Percentiles rank a stretch among this genome's conserved stretches.
Conservation (phyloP, 2,329 filamentous ascomycete species). For the Leptodontidium sp. region DNA sequence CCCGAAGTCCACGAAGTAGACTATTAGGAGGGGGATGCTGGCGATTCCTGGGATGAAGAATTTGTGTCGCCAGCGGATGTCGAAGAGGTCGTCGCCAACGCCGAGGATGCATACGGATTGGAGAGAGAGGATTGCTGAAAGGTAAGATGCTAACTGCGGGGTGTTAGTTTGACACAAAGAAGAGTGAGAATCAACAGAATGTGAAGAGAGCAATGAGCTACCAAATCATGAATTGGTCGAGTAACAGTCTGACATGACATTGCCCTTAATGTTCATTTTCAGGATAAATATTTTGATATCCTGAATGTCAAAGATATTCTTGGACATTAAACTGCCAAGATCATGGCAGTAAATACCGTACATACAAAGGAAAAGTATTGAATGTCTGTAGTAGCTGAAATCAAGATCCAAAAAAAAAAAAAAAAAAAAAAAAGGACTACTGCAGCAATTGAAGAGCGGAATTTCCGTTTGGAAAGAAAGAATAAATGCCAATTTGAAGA, state of each 20-base stretch:
- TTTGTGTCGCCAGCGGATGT: conserved; percentile 98
- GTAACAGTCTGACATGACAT: too few relatives aligned
- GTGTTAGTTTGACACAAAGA: conserved; percentile 15
- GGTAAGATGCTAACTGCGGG: conserved; percentile 84
- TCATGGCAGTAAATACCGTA: too few relatives aligned
- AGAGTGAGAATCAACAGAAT: not conserved
- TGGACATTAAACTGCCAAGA: too few relatives aligned
- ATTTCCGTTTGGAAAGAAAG: too few relatives aligned
- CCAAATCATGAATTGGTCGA: not conserved
- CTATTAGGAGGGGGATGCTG: conserved; percentile 89
- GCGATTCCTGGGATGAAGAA: conserved; percentile 96
- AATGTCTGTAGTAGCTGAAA: not conserved
- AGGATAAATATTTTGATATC: too few relatives aligned
- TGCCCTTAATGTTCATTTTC: too few relatives aligned
- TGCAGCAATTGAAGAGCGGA: not conserved
- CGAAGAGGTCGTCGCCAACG: conserved; percentile 94
- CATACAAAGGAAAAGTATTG: too few relatives aligned
- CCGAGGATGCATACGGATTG: conserved; percentile 91
- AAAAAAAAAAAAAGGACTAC: not conserved
- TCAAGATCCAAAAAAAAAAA: not conserved
- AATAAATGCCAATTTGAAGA: not conserved
- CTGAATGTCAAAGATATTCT: too few relatives aligned
- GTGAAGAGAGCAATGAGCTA: too few relatives aligned
- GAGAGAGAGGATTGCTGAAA: conserved; percentile 91
- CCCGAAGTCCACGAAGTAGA: conserved; percentile 98